These are phyloP conservation scores for Phytophthora europaea DNA, from an alignment of 352 stramenopile genomes.

Conservation along the genomic window DNA sequence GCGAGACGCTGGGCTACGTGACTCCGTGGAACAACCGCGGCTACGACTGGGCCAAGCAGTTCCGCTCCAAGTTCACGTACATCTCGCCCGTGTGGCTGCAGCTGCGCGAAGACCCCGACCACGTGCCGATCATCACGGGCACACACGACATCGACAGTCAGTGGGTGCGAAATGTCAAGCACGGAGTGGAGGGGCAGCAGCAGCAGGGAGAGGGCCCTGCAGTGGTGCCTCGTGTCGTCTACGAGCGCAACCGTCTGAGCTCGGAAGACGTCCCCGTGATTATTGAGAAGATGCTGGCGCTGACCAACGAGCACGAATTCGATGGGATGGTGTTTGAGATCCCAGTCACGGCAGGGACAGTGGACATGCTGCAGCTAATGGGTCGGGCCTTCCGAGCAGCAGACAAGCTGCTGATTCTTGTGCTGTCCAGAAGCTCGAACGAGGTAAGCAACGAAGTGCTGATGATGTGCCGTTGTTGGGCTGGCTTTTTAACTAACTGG, in stretches of 20 bases:
- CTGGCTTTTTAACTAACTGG: constrained; percentile 3
- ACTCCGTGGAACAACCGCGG: constrained; percentile 85
- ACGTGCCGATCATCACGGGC: constrained; percentile 70
- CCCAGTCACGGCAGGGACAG: constrained; percentile 61
- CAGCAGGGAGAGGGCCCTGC: constrained; percentile 35
- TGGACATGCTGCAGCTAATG: constrained; percentile 71
- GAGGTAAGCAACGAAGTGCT: constrained; percentile 38
- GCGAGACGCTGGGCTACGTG: constrained; percentile 80
- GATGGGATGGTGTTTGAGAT: constrained; percentile 88
- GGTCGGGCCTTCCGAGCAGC: constrained; percentile 57
- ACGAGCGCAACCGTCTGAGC: constrained; percentile 75
- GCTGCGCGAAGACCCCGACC: constrained; percentile 60
- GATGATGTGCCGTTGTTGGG: neutral
- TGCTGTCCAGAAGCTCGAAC: constrained; percentile 67
- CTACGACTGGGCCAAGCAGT: constrained; percentile 79
- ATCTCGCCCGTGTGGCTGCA: constrained; percentile 88
- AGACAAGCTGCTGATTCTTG: constrained; percentile 70
- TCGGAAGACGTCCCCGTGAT: constrained; percentile 67
- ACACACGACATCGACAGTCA: constrained; percentile 73
- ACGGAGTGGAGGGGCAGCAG: constrained; percentile 21
- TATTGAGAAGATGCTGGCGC: constrained; percentile 54
- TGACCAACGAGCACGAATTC: constrained; percentile 55
- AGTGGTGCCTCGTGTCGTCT: constrained; percentile 84
- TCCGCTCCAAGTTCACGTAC: constrained; percentile 82
- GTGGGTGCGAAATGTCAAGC: constrained; percentile 66